Percentiles rank a stretch among this genome's conserved stretches.
Evolutionary conservation across 1,284 basidiomycete species (phyloP).

Genomic region (Leucoagaricus sp.): DNA sequence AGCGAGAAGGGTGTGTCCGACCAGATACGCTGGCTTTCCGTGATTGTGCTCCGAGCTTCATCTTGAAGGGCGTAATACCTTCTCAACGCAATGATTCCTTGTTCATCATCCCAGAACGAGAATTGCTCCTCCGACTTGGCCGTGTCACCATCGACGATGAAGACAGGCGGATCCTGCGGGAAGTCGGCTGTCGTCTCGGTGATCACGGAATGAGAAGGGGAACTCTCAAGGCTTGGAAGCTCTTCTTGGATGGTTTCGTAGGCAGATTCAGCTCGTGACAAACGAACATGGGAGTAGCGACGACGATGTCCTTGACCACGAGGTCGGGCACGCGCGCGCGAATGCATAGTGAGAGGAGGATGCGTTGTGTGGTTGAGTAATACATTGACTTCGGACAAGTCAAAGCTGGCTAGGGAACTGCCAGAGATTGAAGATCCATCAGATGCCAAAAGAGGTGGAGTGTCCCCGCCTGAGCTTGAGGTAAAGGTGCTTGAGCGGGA

Average conservation of each 20-base stretch:
- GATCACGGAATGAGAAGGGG: constrained; percentile 9
- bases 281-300: constrained; percentile 61
- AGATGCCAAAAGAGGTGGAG: constrained; percentile 66
- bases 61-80: constrained; percentile 69
- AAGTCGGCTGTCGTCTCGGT: constrained; percentile 32
- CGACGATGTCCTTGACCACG: constrained; percentile 69
- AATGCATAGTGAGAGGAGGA: constrained; percentile 37
- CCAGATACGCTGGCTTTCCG: constrained; percentile 68
- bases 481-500: constrained; percentile 70
- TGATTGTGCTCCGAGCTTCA: constrained; percentile 67
- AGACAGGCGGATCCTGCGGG: constrained; percentile 45
- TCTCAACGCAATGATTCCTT: constrained; percentile 58
- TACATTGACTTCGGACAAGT: constrained; percentile 59
- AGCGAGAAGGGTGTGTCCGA: constrained; percentile 71
- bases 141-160: constrained; percentile 58
- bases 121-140: constrained; percentile 35
- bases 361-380: constrained; percentile 54
- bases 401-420: constrained; percentile 75
- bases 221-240: constrained; percentile 37
- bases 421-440: constrained; percentile 70
- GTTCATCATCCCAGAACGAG: constrained; percentile 60
- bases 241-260: constrained; percentile 80
- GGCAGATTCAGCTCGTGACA: constrained; percentile 60
- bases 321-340: constrained; percentile 46
- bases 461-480: constrained; percentile 63